Conservation (phyloP, 2,329 filamentous ascomycete species). For the Alternaria brassicae region DNA sequence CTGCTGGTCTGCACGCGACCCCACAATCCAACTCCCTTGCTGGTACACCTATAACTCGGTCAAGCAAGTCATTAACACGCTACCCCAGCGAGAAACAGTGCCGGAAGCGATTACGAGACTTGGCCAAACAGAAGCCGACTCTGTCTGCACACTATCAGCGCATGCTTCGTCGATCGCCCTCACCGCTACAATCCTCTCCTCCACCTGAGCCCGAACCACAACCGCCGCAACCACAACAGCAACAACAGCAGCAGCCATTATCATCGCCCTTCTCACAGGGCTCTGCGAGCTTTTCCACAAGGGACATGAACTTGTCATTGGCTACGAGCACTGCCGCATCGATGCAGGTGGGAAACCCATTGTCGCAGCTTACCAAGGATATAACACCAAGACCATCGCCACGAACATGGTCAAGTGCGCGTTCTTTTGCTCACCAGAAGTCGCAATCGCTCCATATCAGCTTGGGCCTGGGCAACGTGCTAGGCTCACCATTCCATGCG, state of each 20-base stretch:
- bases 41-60: slow-evolving; percentile 53
- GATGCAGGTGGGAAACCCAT: slow-evolving; percentile 59
- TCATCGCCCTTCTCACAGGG: slow-evolving; percentile 46
- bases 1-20: slow-evolving; percentile 25
- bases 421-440: slow-evolving; percentile 60
- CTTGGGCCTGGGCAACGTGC: slow-evolving; percentile 50
- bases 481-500: slow-evolving; percentile 55
- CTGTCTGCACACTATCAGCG: slow-evolving; percentile 70
- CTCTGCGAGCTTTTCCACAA: slow-evolving; percentile 52
- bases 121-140: slow-evolving; percentile 68
- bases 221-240: slow-evolving; percentile 19
- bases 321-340: slow-evolving; percentile 59
- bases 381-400: slow-evolving; percentile 44
- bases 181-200: slow-evolving; percentile 58
- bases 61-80: slow-evolving; percentile 49
- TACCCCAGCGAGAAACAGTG: slow-evolving; percentile 68
- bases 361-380: slow-evolving; percentile 55
- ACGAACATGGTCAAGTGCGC: slow-evolving; percentile 53
- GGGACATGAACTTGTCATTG: slow-evolving; percentile 60
- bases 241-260: slow-evolving; percentile 44
- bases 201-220: slow-evolving; percentile 45
- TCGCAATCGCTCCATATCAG: slow-evolving; percentile 59
- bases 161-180: slow-evolving; percentile 66
- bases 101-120: slow-evolving; percentile 63
- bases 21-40: slow-evolving; percentile 33